Evolutionary conservation across 441 rosid genomes (phyloP).

Genomic region (Isatis lusitanica): DNA sequence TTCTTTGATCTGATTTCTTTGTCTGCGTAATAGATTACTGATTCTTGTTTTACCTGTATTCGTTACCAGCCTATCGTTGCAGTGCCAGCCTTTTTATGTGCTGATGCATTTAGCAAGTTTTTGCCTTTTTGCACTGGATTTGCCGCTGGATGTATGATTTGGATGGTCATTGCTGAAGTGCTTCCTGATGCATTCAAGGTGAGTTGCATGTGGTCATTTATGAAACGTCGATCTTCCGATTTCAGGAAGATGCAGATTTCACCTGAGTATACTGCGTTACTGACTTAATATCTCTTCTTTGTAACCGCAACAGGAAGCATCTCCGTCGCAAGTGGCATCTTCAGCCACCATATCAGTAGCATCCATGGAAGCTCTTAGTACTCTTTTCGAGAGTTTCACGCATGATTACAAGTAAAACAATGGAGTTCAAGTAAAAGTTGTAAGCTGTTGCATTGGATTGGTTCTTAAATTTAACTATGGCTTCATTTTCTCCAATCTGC

Average conservation of each 20-base stretch:
- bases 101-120: constrained; percentile 92
- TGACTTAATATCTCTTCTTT: constrained; percentile 5
- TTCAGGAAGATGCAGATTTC: constrained; percentile 17
- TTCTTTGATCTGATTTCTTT: constrained; percentile 14
- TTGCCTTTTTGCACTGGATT: constrained; percentile 98
- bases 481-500: constrained; percentile 37
- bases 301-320: constrained; percentile 68
- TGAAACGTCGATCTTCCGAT: not conserved
- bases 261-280: constrained; percentile 2
- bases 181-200: constrained; percentile 99
- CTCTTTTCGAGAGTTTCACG: constrained; percentile 72
- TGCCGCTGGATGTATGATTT: constrained; percentile 99
- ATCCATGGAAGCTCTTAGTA: constrained; percentile 92
- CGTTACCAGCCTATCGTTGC: constrained; percentile 86
- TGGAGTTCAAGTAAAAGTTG: not conserved
- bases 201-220: not conserved
- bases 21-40: constrained; percentile 7
- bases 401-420: constrained; percentile 84
- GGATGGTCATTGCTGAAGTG: constrained; percentile 99
- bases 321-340: constrained; percentile 89
- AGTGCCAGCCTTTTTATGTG: constrained; percentile 96
- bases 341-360: constrained; percentile 95
- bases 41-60: not conserved
- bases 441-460: constrained; percentile 4
- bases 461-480: constrained; percentile 12